Base-by-base conservation (phyloP, 2,329 filamentous ascomycete genomes). In the Colletotrichum tofieldiae region DNA sequence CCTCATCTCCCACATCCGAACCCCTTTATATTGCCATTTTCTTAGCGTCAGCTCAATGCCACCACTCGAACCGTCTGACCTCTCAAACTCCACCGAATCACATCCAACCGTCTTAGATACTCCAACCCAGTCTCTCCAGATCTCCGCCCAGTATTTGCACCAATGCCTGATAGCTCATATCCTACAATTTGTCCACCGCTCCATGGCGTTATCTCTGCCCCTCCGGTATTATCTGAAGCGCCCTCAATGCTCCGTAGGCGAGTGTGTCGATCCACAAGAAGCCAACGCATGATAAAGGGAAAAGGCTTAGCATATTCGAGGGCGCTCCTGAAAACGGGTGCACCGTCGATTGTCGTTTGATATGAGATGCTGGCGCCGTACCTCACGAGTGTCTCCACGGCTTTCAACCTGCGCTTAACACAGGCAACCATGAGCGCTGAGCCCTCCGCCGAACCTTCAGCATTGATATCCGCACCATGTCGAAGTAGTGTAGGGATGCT, bases 381-480 rank as follows among this genome's bases (percentile, higher is more conserved):
- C 3, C 29, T 35, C 5, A 76, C 51, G 1, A 76, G 62, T 5
- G 67, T 14, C 54, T 64, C 72, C 0, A 74, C 73, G 14, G 49
- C 61, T 3, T 58, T 56, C 8, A 68, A 14, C 3, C 67, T 32
- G 2, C 73, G 72, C 14, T 54, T 63, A 7, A 43, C 16, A 45
- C 74, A 75, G 2, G 75, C 74, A 7, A 54, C 32, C 73, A 76
- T 75, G 37, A 75, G 69, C 20, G 75, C 65, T 35, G 71, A 75
- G 16, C 75, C 75, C 45, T 75, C 70, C 2, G 20, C 26, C 3
- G 65, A 47, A 8, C 73, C 67, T 7, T 69, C 41, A 8, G 16
- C 74, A 35, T 75, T 73, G 29, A 67, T 7, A 5, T 68, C 59
- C 18, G 74, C 75, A 1, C 69, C 71, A 41, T 64, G 35, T 7